Conservation (phyloP, 495 filamentous ascomycete species). For the Oidiodendron maius region DNA sequence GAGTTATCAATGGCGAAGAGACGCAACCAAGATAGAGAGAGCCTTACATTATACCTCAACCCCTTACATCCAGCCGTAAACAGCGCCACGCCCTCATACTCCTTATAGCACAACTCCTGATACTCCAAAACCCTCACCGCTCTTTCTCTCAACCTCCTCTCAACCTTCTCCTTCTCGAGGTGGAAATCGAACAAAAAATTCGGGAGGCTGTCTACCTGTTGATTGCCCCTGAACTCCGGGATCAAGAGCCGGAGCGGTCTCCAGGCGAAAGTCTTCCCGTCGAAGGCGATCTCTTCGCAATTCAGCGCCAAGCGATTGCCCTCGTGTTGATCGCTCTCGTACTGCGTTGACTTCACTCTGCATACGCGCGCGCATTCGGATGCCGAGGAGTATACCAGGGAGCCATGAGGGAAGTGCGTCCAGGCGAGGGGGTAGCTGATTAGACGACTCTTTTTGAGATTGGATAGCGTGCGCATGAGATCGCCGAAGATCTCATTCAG, state of each 20-base stretch:
- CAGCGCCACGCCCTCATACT: conserved; percentile 15
- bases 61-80: neutral
- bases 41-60: neutral
- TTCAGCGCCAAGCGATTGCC: conserved; percentile 14
- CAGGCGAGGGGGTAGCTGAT: conserved; percentile 30
- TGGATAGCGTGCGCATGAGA: conserved; percentile 10
- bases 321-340: conserved; percentile 23
- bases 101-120: conserved; percentile 28
- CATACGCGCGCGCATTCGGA: conserved; percentile 27
- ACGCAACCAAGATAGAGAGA: too few relatives aligned
- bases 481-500: conserved; percentile 32
- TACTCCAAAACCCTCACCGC: conserved; percentile 27
- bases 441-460: conserved; percentile 10
- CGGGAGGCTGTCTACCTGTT: conserved; percentile 23
- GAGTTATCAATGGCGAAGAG: neutral
- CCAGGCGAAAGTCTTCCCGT: conserved; percentile 26
- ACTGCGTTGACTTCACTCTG: neutral
- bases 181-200: conserved; percentile 30
- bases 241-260: conserved; percentile 17
- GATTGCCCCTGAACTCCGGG: conserved; percentile 22
- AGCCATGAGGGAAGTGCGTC: conserved; percentile 29
- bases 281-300: conserved; percentile 25
- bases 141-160: conserved; percentile 19
- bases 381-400: conserved; percentile 24
- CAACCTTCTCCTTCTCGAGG: conserved; percentile 16